phyloP scores from a whole-genome alignment of 2,329 filamentous ascomycete species.

The Clarireedia homoeocarpa region DNA sequence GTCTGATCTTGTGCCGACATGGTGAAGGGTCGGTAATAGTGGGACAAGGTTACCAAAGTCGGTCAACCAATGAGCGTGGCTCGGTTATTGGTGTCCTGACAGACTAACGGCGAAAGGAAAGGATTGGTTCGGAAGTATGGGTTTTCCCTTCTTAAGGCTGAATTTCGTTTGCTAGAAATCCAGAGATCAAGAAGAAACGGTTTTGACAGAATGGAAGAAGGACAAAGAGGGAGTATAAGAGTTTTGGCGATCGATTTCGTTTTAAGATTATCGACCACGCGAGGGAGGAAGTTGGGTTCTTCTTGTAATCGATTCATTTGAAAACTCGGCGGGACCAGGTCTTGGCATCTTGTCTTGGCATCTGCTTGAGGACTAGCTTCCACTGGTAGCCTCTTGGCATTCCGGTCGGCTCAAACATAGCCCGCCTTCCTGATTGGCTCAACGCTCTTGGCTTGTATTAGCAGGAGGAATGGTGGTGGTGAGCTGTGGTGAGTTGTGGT shows the following conservation, averaged over 20 bases:
- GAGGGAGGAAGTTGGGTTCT: constrained; percentile 4
- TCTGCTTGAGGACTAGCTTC: neutral
- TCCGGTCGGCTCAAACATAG: constrained; percentile 1
- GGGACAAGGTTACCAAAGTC: neutral
- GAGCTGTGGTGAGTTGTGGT: too few species aligned
- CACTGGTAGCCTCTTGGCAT: constrained; percentile 7
- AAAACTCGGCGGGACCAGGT: neutral
- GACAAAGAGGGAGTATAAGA: neutral
- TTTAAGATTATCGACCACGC: neutral
- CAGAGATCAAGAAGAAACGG: too few species aligned
- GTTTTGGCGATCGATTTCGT: neutral
- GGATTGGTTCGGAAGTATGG: neutral
- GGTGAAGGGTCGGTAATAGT: neutral
- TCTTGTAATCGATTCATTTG: constrained; percentile 3
- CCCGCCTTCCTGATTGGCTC: neutral
- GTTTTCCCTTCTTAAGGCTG: neutral
- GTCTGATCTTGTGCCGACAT: constrained; percentile 10
- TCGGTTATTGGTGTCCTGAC: neutral
- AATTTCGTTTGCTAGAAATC: too few species aligned
- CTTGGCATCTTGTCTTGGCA: neutral
- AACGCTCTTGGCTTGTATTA: neutral
- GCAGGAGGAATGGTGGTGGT: neutral
- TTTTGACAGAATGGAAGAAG: neutral
- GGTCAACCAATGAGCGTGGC: neutral
- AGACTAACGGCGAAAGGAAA: neutral